A percentile compares a stretch with the other conserved stretches of the same genome.
Conservation (phyloP, 1,139 yeast genomes). For the Spathaspora sp. region DNA sequence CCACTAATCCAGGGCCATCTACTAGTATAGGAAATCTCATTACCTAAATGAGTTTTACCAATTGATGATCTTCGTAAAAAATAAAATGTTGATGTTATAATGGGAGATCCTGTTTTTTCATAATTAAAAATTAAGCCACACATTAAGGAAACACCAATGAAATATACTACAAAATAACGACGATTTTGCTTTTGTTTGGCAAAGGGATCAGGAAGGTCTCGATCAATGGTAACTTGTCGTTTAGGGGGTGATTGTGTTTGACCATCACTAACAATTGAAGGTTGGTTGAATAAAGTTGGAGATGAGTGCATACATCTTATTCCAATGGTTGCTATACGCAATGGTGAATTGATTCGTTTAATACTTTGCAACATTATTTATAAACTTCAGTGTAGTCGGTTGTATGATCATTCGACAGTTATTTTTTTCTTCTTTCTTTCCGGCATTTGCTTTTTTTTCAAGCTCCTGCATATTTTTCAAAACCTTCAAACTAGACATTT, state of each 20-base stretch:
- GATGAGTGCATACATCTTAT: slow-evolving; percentile 2
- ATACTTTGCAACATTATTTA: not conserved
- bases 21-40: slow-evolving; percentile 65
- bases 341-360: not conserved
- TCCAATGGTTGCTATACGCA: not conserved
- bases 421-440: slow-evolving; percentile 3
- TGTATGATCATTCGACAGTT: not conserved
- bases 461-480: not conserved
- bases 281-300: slow-evolving; percentile 1
- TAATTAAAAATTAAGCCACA: slow-evolving; percentile 81
- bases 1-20: slow-evolving; percentile 92
- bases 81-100: slow-evolving; percentile 83
- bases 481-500: not conserved
- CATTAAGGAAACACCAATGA: slow-evolving; percentile 61
- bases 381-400: not conserved
- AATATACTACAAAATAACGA: slow-evolving; percentile 58
- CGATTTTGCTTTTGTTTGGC: slow-evolving; percentile 52
- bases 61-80: slow-evolving; percentile 74
- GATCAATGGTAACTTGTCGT: slow-evolving; percentile 56
- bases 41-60: slow-evolving; percentile 70
- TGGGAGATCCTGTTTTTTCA: slow-evolving; percentile 86
- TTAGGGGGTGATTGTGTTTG: slow-evolving; percentile 1
- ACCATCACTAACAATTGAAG: not conserved
- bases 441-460: not conserved
- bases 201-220: slow-evolving; percentile 76